phyloP scores from a whole-genome alignment of 106 monocot species.

The Xerophyta viscosa region DNA sequence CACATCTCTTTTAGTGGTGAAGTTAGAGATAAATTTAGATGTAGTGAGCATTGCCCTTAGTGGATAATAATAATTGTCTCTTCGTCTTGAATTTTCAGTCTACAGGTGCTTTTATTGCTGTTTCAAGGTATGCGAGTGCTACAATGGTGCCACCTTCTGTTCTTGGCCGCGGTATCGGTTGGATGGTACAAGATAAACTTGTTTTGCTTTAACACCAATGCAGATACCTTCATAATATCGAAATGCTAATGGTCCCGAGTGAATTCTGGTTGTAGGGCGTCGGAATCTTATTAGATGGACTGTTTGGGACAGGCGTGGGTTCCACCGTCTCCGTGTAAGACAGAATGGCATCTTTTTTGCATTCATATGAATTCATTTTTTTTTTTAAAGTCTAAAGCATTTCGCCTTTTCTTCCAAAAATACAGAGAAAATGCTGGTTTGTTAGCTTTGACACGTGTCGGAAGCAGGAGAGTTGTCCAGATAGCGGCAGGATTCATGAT shows the following conservation, averaged over 20 bases:
- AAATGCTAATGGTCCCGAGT: neutral
- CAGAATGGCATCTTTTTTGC: no score
- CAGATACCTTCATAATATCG: neutral
- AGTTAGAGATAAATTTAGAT: no score
- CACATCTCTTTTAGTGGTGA: no score
- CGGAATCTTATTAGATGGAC: constrained; percentile 89
- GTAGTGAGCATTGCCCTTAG: no score
- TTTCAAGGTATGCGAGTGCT: constrained; percentile 90
- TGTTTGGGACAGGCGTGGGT: constrained; percentile 87
- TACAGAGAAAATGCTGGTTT: constrained; percentile 99
- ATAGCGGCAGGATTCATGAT: constrained; percentile 99
- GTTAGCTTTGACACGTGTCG: constrained; percentile 91
- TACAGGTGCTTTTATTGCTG: constrained; percentile 82
- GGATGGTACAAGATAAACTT: constrained; percentile 62
- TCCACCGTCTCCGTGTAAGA: constrained; percentile 93
- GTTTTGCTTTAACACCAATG: neutral
- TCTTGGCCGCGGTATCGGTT: constrained; percentile 90
- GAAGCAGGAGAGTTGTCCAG: constrained; percentile 91
- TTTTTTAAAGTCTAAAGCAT: no score
- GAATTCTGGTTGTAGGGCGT: constrained; percentile 86
- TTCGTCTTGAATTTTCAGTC: constrained; percentile 62
- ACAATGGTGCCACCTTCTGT: constrained; percentile 82
- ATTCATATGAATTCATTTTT: neutral
- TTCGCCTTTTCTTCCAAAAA: no score
- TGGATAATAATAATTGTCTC: no score